Percentiles rank a stretch among this genome's conserved stretches.
These are phyloP conservation scores for Tolypocladium endophyticum DNA, from an alignment of 2,329 filamentous ascomycete genomes.

Conservation along the genomic window DNA sequence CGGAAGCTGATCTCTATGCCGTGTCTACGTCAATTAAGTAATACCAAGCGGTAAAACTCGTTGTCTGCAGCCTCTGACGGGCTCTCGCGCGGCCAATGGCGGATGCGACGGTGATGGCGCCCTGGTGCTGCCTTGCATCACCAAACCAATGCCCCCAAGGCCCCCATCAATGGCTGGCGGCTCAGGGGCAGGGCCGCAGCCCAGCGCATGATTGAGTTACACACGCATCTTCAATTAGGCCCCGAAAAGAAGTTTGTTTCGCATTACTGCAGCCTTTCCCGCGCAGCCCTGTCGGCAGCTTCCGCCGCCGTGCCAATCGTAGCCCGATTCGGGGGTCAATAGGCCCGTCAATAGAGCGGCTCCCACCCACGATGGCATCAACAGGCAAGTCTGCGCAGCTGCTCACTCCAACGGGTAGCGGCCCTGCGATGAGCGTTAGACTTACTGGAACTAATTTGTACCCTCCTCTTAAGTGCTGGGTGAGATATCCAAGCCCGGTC, in stretches of 20 bases:
- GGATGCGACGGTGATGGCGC: not conserved
- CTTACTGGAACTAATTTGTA: not conserved
- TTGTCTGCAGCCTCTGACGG: not conserved
- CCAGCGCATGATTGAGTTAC: not conserved
- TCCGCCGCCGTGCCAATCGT: constrained; percentile 1
- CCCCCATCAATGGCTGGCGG: not conserved
- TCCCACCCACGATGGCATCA: not conserved
- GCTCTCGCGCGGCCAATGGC: not conserved
- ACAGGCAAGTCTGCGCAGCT: not conserved
- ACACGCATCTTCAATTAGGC: not conserved
- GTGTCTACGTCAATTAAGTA: not conserved
- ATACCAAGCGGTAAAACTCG: not conserved
- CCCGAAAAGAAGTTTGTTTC: not conserved
- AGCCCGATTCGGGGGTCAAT: constrained; percentile 24
- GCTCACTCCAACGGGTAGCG: not conserved
- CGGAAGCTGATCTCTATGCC: not conserved
- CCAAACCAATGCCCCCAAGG: not conserved
- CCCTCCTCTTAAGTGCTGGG: not conserved
- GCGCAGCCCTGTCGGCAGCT: not conserved
- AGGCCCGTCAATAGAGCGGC: constrained; percentile 18
- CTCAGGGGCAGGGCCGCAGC: not conserved
- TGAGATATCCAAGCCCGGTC: not conserved
- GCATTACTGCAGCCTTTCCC: not conserved
- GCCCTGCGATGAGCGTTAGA: not conserved
- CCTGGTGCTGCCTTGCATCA: not conserved